Evolutionary conservation across 192 early-diverging fungal species (phyloP).

Genomic region (Backusella parvicylindrica): DNA sequence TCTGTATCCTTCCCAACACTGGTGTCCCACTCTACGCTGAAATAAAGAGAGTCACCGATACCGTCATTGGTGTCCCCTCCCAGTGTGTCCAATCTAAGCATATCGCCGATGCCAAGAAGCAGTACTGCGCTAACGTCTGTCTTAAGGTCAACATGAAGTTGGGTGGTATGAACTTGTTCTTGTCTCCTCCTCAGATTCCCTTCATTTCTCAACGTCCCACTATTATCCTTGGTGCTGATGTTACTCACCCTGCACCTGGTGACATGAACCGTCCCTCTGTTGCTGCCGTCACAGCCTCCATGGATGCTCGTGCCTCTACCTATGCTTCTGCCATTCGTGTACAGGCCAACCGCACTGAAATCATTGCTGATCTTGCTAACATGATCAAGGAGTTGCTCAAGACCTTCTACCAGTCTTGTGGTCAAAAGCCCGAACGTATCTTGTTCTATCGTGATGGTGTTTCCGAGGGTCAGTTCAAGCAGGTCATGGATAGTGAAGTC

Average conservation of each 20-base stretch:
- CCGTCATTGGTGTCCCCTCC: conserved; percentile 81
- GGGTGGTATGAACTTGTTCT: conserved; percentile 81
- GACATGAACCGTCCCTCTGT: conserved; percentile 65
- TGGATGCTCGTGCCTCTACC: conserved; percentile 58
- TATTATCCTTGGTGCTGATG: conserved; percentile 86
- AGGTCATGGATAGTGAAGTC: conserved; percentile 73
- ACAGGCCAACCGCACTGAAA: conserved; percentile 66
- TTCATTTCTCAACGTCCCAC: conserved; percentile 74
- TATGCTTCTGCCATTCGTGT: conserved; percentile 62
- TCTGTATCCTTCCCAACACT: conserved; percentile 81
- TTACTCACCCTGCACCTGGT: conserved; percentile 82
- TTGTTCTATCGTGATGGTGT: conserved; percentile 90
- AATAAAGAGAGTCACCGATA: conserved; percentile 86
- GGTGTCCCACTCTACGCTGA: conserved; percentile 76
- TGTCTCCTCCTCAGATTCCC: conserved; percentile 56
- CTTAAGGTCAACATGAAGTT: conserved; percentile 94
- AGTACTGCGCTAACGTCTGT: conserved; percentile 94
- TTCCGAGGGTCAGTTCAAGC: conserved; percentile 83
- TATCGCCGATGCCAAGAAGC: conserved; percentile 67
- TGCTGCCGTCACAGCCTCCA: conserved; percentile 69
- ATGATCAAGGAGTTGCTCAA: conserved; percentile 65
- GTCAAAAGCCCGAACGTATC: conserved; percentile 72
- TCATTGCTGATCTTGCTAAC: conserved; percentile 62
- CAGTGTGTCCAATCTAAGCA: conserved; percentile 90
- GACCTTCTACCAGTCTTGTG: conserved; percentile 60